Evolutionary conservation across 2,329 filamentous ascomycete genomes (phyloP).

Genomic region (Sporothrix brasiliensis): DNA sequence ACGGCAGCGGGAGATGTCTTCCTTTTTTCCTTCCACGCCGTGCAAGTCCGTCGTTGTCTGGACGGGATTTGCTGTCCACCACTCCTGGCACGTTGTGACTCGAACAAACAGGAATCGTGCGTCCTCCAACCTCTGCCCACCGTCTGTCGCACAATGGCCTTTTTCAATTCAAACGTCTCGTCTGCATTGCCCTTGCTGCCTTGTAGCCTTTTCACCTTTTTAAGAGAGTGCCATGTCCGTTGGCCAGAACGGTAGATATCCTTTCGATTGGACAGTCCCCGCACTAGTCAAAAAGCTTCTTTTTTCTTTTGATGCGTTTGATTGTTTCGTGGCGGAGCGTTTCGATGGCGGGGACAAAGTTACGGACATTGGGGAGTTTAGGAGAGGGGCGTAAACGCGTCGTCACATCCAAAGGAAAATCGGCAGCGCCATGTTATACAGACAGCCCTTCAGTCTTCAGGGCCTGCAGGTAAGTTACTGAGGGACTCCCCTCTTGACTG

Average conservation of each 20-base stretch:
- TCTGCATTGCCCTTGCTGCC: neutral
- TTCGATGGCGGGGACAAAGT: too few relatives aligned
- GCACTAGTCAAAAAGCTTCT: neutral
- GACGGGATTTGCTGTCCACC: too few relatives aligned
- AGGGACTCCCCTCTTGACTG: too few relatives aligned
- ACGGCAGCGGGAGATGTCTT: neutral
- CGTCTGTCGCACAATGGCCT: slow-evolving; percentile 1
- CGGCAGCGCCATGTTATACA: too few relatives aligned
- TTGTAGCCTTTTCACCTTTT: slow-evolving; percentile 1
- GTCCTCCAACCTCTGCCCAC: neutral
- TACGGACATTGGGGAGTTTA: too few relatives aligned
- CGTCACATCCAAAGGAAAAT: slow-evolving; percentile 5
- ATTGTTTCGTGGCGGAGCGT: neutral
- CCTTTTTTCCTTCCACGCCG: neutral
- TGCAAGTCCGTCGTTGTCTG: neutral
- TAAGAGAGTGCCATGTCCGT: neutral
- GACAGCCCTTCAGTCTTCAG: neutral
- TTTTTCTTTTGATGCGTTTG: neutral
- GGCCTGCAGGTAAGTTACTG: neutral
- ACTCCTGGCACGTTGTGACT: neutral
- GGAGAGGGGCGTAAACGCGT: neutral
- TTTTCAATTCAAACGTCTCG: neutral
- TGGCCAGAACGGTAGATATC: neutral
- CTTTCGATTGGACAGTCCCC: neutral
- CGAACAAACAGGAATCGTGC: neutral